A percentile compares a stretch with the other conserved stretches of the same genome.
Conservation (phyloP, 345 rosid species). For the Eucalyptus cloeziana region DNA sequence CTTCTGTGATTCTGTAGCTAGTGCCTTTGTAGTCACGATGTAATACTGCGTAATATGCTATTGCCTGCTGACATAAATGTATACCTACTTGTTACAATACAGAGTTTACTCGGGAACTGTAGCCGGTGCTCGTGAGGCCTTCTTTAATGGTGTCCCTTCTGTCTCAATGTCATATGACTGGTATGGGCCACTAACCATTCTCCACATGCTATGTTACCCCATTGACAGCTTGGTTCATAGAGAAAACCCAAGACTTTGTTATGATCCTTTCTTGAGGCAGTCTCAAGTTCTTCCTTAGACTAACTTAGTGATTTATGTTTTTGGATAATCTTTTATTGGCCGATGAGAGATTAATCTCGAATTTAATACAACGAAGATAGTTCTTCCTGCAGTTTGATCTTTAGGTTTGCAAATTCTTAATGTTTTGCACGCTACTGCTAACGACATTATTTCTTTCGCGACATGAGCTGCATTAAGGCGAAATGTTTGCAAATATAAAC, state of each 20-base stretch:
- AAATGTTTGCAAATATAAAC: neutral
- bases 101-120: slow-evolving; percentile 95
- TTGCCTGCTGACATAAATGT: neutral
- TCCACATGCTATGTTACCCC: neutral
- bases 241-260: neutral
- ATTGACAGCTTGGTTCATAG: neutral
- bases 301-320: neutral
- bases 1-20: neutral
- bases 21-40: neutral
- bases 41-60: neutral
- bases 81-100: neutral
- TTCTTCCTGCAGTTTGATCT: neutral
- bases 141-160: slow-evolving; percentile 68
- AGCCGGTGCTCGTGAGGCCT: slow-evolving; percentile 95
- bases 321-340: neutral
- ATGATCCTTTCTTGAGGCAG: neutral
- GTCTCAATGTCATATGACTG: slow-evolving; percentile 74
- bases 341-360: neutral
- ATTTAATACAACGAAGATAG: neutral
- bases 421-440: neutral
- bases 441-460: neutral
- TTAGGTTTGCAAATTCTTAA: neutral
- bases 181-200: slow-evolving; percentile 10
- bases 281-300: neutral
- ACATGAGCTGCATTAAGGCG: neutral